Base-by-base conservation (phyloP, 2,329 filamentous ascomycete species). In the Alternaria sp. region DNA sequence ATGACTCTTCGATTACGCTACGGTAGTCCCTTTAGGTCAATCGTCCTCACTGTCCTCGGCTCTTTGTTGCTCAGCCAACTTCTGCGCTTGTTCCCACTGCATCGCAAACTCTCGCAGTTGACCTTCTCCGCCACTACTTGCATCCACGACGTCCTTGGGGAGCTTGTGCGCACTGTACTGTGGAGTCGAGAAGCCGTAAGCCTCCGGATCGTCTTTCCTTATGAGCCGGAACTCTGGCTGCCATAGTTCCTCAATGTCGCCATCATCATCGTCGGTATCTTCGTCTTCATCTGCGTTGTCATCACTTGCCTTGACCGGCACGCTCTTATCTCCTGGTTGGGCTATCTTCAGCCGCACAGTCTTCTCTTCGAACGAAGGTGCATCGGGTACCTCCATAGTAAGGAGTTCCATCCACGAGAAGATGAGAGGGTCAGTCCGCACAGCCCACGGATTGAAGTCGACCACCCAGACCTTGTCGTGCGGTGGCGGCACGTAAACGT, bases 111-210 rank as follows among this genome's bases (percentile, higher is more conserved):
- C 93, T 62, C 89, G 85, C 81, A 98, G 85, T 0, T 90, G 91
- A 3, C 91, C 91, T 56, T 91, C 88, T 0, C 81, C 82, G 18
- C 83, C 82, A 32, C 76, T 80, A 30, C 85, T 86, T 2, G 87
- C 88, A 72, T 89, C 87, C 2, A 97, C 94, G 2, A 98, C 93
- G 69, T 99, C 95, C 77, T 90, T 93, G 0, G 95, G 95, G 69
- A 99, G 81, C 80, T 98, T 99, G 75, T 98, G 94, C 3, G 95
- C 94, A 63, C 93, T 97, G 78, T 96, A 98, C 72, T 94, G 91
- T 1, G 93, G 87, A 5, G 91, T 91, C 66, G 87, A 89, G 75
- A 97, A 96, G 68, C 91, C 91, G 75, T 93, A 95, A 1, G 94
- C 94, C 62, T 94, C 91, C 0, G 94, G 93, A 67, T 98, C 94